These are phyloP conservation scores for Ilex paraguariensis DNA, from an alignment of 305 asterid genomes.

Conservation along the genomic window DNA sequence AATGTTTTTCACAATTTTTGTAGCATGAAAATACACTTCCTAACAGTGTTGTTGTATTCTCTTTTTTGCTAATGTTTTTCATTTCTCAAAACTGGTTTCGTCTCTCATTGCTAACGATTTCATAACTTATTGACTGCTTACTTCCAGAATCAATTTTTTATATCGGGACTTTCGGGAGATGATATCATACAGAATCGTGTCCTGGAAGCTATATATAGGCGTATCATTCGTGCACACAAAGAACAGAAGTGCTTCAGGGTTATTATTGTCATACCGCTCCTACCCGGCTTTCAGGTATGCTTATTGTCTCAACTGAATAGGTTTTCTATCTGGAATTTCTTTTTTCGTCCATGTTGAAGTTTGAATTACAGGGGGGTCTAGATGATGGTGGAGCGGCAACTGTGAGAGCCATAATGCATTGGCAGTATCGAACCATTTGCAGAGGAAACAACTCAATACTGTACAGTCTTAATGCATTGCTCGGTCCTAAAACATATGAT, in stretches of 20 bases:
- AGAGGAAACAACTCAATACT: conserved; percentile 72
- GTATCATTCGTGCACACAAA: conserved; percentile 69
- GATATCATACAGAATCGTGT: conserved; percentile 83
- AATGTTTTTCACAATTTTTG: background rate
- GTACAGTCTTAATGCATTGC: conserved; percentile 61
- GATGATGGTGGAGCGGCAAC: conserved; percentile 97
- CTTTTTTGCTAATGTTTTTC: background rate
- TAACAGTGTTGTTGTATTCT: too few species aligned
- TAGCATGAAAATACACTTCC: too few species aligned
- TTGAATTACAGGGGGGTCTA: conserved; percentile 71
- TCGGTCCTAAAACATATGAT: conserved; percentile 62
- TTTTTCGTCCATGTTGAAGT: conserved; percentile 10
- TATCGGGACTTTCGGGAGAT: conserved; percentile 89
- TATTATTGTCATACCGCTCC: conserved; percentile 85
- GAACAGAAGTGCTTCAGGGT: conserved; percentile 73
- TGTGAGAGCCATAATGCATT: conserved; percentile 93
- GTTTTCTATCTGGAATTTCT: conserved; percentile 4
- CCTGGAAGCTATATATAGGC: conserved; percentile 78
- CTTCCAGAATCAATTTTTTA: conserved; percentile 89
- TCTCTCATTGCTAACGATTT: background rate
- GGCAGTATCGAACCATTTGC: conserved; percentile 95
- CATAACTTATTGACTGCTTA: background rate
- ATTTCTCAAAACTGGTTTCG: background rate
- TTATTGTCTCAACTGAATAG: conserved; percentile 11
- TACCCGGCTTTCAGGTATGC: conserved; percentile 90